These are phyloP conservation scores for Colletotrichum abscissum DNA, from an alignment of 2,329 filamentous ascomycete species.

Conservation along the genomic window DNA sequence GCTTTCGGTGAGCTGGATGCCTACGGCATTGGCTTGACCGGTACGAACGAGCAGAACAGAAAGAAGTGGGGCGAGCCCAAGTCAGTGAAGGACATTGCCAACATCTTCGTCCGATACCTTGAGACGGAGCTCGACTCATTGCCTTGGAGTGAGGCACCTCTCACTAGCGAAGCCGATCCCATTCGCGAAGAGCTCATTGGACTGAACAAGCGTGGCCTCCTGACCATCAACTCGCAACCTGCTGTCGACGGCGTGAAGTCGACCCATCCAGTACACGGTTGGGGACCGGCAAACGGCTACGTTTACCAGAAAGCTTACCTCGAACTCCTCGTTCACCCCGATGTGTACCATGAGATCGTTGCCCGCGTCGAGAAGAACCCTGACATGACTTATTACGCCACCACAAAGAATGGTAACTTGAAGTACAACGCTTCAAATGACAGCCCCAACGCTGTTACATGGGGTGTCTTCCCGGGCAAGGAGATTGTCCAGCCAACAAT, in stretches of 20 bases:
- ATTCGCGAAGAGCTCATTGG: constrained; percentile 83
- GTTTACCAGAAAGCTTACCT: constrained; percentile 99
- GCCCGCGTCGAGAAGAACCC: constrained; percentile 80
- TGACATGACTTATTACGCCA: constrained; percentile 93
- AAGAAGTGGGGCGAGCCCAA: constrained; percentile 92
- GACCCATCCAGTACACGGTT: constrained; percentile 86
- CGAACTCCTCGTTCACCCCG: constrained; percentile 87
- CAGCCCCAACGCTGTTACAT: constrained; percentile 97
- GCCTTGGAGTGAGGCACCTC: constrained; percentile 93
- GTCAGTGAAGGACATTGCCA: constrained; percentile 81
- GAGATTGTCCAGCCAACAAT: constrained; percentile 99
- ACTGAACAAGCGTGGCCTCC: constrained; percentile 85
- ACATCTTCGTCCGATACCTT: constrained; percentile 88
- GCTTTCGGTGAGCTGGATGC: constrained; percentile 96
- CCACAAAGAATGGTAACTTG: constrained; percentile 82
- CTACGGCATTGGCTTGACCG: constrained; percentile 93
- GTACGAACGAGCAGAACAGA: constrained; percentile 94
- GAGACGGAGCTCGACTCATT: constrained; percentile 82
- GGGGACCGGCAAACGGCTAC: constrained; percentile 94
- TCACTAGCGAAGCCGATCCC: constrained; percentile 82
- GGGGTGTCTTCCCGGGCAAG: constrained; percentile 98
- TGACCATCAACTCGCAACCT: constrained; percentile 98
- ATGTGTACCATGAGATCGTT: constrained; percentile 81
- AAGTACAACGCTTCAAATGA: constrained; percentile 87
- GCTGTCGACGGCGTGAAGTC: constrained; percentile 93